phyloP scores from a whole-genome alignment of 306 rosid genomes.

The Dalbergia cultrata region DNA sequence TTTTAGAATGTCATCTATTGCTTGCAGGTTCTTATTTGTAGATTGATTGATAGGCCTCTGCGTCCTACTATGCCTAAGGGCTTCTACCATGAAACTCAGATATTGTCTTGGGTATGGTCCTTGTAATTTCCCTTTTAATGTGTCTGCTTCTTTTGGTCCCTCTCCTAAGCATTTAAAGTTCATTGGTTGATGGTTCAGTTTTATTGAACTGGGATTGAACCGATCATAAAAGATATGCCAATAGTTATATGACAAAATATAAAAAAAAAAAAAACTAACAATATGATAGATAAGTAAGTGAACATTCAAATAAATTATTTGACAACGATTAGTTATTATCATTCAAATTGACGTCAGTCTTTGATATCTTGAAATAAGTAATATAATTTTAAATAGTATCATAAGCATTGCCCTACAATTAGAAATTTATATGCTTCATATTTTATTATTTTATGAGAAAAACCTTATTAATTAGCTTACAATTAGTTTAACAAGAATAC shows the following conservation, averaged over 20 bases:
- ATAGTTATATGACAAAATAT: slow-evolving; percentile 19
- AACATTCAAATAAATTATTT: slow-evolving; percentile 3
- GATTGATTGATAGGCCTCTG: slow-evolving; percentile 96
- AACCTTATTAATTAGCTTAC: slow-evolving; percentile 11
- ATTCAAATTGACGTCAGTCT: slow-evolving; percentile 8
- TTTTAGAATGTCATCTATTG: slow-evolving; percentile 44
- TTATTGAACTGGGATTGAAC: slow-evolving; percentile 16
- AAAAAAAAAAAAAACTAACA: background rate
- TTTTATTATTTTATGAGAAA: background rate
- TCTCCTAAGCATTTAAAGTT: slow-evolving; percentile 8
- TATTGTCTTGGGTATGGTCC: slow-evolving; percentile 89
- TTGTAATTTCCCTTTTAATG: slow-evolving; percentile 25
- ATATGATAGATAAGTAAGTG: slow-evolving; percentile 3
- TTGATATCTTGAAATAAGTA: background rate
- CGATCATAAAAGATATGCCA: background rate
- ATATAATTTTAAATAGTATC: slow-evolving; percentile 17
- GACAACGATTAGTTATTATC: background rate
- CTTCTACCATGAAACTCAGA: slow-evolving; percentile 94
- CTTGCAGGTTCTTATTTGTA: slow-evolving; percentile 93
- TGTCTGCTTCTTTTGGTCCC: slow-evolving; percentile 34
- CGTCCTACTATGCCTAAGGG: slow-evolving; percentile 98
- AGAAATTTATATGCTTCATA: background rate
- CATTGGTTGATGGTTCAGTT: background rate
- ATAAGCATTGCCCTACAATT: slow-evolving; percentile 3
- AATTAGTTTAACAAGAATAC: background rate